Percentiles rank a stretch among this genome's conserved stretches.
phyloP scores from a whole-genome alignment of 257 asterid genomes.

The Solanum pennellii region DNA sequence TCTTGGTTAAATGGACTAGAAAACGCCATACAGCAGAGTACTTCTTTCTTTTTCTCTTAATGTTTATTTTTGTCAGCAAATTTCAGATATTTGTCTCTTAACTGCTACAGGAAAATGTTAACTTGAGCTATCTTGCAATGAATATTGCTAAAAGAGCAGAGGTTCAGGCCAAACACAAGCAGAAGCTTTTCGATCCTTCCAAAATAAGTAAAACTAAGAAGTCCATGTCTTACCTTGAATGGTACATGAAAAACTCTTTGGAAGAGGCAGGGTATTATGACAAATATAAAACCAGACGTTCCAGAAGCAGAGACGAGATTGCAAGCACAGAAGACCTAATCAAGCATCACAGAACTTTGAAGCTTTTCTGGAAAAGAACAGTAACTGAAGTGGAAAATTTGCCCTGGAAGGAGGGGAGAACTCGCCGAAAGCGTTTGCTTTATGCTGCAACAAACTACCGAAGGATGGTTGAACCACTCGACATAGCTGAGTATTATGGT shows the following conservation, averaged over 20 bases:
- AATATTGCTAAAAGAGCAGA: background rate
- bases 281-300: conserved; percentile 3
- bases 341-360: conserved; percentile 8
- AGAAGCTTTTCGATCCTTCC: conserved; percentile 4
- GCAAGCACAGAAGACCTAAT: conserved; percentile 4
- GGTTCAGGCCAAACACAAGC: background rate
- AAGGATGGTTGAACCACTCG: conserved; percentile 26
- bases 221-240: conserved; percentile 15
- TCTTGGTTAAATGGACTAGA: background rate
- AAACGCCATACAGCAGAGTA: background rate
- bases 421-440: conserved; percentile 12
- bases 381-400: conserved; percentile 9
- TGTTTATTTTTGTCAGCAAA: background rate
- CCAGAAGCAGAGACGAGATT: conserved; percentile 6
- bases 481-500: conserved; percentile 20
- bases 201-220: conserved; percentile 10
- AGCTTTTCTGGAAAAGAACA: conserved; percentile 13
- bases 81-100: background rate
- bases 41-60: background rate
- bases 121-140: background rate
- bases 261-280: conserved; percentile 21
- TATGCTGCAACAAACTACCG: conserved; percentile 20
- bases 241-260: conserved; percentile 9
- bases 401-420: conserved; percentile 11
- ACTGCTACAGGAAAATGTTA: background rate